Percentiles rank a stretch among this genome's conserved stretches.
These are phyloP conservation scores for Tubosaeta sp. DNA, from an alignment of 768 basidiomycete genomes.

Conservation along the genomic window DNA sequence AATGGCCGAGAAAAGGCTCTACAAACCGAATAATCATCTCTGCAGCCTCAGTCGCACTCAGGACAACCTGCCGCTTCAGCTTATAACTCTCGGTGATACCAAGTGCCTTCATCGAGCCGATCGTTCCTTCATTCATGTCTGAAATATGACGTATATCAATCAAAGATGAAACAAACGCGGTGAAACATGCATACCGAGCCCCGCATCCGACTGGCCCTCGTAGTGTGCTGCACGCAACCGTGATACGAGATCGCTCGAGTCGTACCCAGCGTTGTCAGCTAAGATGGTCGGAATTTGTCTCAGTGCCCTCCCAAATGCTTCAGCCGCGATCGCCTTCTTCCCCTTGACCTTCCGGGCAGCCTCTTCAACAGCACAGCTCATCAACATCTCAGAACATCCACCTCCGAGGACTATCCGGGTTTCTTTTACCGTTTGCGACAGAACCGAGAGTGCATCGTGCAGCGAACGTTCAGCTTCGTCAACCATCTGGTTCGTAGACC, in stretches of 20 bases:
- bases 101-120: conserved; percentile 83
- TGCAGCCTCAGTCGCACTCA: conserved; percentile 92
- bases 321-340: conserved; percentile 94
- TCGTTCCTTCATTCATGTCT: conserved; percentile 87
- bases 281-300: conserved; percentile 95
- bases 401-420: conserved; percentile 92
- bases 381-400: conserved; percentile 97
- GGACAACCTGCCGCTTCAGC: conserved; percentile 90
- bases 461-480: conserved; percentile 98
- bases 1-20: not conserved
- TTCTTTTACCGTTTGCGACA: conserved; percentile 98
- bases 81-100: conserved; percentile 98
- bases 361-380: conserved; percentile 93
- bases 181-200: conserved; percentile 62
- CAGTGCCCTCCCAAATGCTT: conserved; percentile 85
- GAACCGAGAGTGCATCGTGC: conserved; percentile 94
- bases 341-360: conserved; percentile 79
- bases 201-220: conserved; percentile 81
- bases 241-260: conserved; percentile 93
- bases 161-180: not conserved
- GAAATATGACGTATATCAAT: conserved; percentile 1
- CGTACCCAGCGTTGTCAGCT: conserved; percentile 96
- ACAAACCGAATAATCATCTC: conserved; percentile 96
- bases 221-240: conserved; percentile 90
- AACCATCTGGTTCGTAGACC: conserved; percentile 98